phyloP scores from a whole-genome alignment of 2,329 filamentous ascomycete genomes.

The Sporothrix globosa region DNA sequence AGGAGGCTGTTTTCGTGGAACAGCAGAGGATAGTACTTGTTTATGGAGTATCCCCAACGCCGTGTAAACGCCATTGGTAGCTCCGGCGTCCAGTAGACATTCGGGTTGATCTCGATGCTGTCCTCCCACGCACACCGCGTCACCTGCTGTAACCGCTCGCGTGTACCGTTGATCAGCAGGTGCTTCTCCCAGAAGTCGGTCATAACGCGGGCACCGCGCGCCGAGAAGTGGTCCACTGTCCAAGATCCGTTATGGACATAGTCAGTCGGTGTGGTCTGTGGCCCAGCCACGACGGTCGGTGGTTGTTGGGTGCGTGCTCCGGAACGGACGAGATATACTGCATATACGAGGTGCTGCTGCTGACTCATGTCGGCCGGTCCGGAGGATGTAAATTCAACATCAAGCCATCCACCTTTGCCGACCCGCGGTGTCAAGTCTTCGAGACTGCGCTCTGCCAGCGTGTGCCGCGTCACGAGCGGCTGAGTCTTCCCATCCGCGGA shows the following conservation, averaged over 20 bases:
- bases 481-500: not conserved
- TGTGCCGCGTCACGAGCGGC: not conserved
- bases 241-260: slow-evolving; percentile 21
- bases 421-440: not conserved
- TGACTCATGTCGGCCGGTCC: not conserved
- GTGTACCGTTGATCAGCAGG: slow-evolving; percentile 14
- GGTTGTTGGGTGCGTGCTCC: slow-evolving; percentile 16
- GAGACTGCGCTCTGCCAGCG: slow-evolving; percentile 10
- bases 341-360: not conserved
- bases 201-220: slow-evolving; percentile 1
- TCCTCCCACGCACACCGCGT: slow-evolving; percentile 15
- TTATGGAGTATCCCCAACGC: not conserved
- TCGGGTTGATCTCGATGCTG: slow-evolving; percentile 19
- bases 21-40: not conserved
- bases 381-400: not conserved
- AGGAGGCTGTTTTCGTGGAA: slow-evolving; percentile 11
- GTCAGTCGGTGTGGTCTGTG: not conserved
- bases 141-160: not conserved
- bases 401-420: not conserved
- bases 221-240: slow-evolving; percentile 25
- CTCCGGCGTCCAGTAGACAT: slow-evolving; percentile 14
- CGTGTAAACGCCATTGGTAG: not conserved
- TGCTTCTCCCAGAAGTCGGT: slow-evolving; percentile 18
- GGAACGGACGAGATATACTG: slow-evolving; percentile 7
- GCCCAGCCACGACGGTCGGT: not conserved